phyloP scores from a whole-genome alignment of 148 eudicot genomes.

The Agrostemma githago region DNA sequence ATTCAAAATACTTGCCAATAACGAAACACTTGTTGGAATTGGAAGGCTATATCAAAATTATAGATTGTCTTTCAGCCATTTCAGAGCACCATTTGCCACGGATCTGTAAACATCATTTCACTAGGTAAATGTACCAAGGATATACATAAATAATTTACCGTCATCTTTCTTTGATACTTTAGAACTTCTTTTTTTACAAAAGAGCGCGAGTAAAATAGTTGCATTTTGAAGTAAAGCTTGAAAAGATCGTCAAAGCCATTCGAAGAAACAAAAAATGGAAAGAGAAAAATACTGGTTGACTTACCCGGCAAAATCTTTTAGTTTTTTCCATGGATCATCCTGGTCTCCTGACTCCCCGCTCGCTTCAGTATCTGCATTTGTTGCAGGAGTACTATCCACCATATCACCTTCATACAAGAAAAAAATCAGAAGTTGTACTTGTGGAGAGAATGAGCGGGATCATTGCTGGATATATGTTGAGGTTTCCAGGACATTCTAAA shows the following conservation, averaged over 20 bases:
- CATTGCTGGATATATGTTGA: not conserved
- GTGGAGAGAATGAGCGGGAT: not conserved
- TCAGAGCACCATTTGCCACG: conserved; percentile 72
- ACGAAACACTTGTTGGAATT: not conserved
- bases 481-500: not conserved
- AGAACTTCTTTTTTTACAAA: not conserved
- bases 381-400: conserved; percentile 40
- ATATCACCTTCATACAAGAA: conserved; percentile 37
- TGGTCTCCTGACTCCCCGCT: conserved; percentile 50
- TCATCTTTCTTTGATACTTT: not conserved
- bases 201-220: not conserved
- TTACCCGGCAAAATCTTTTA: conserved; percentile 92
- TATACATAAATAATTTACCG: not conserved
- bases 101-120: conserved; percentile 51
- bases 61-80: conserved; percentile 77
- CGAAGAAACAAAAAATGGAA: not conserved
- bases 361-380: conserved; percentile 32
- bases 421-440: not conserved
- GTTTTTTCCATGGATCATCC: conserved; percentile 55
- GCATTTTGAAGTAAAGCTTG: not conserved
- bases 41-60: conserved; percentile 25
- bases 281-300: conserved; percentile 2
- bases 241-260: conserved; percentile 8
- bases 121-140: not conserved
- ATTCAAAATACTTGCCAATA: conserved; percentile 19